These are phyloP conservation scores for Sechiopsis laciniata DNA, from an alignment of 306 rosid genomes.

Conservation along the genomic window DNA sequence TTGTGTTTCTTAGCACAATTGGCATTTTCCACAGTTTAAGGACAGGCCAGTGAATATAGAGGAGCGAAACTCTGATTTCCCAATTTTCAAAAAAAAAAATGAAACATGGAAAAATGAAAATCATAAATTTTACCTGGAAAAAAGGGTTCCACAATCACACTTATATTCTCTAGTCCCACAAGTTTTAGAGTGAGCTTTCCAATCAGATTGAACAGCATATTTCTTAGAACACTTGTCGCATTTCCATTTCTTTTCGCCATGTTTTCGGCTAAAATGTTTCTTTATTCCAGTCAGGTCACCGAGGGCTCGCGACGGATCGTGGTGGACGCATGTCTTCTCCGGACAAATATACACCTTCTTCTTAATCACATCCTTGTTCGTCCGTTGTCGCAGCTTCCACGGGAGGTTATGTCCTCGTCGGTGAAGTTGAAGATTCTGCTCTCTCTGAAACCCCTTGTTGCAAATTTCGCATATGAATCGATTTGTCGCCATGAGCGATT, in stretches of 20 bases:
- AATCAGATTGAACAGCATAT: constrained; percentile 90
- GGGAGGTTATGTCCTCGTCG: constrained; percentile 91
- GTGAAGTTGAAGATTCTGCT: constrained; percentile 91
- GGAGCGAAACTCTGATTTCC: too few relatives aligned
- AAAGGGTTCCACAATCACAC: constrained; percentile 94
- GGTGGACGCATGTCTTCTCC: constrained; percentile 80
- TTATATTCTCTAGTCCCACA: constrained; percentile 94
- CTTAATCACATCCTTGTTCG: constrained; percentile 53
- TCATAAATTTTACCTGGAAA: constrained; percentile 51
- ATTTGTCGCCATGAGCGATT: constrained; percentile 87
- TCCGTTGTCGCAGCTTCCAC: constrained; percentile 73
- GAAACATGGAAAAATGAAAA: too few relatives aligned
- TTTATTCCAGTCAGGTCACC: constrained; percentile 95
- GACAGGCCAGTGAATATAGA: too few relatives aligned
- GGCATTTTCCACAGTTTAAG: too few relatives aligned
- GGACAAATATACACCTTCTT: constrained; percentile 94
- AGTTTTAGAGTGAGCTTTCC: constrained; percentile 95
- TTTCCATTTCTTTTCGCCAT: constrained; percentile 98
- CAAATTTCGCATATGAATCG: constrained; percentile 89
- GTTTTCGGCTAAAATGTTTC: constrained; percentile 86
- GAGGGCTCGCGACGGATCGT: constrained; percentile 71
- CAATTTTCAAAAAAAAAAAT: too few relatives aligned
- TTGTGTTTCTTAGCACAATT: too few relatives aligned
- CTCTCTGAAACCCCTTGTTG: constrained; percentile 96
- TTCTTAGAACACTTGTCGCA: constrained; percentile 92